phyloP scores from a whole-genome alignment of 352 stramenopile species.

The Poterioochromonas sp. region DNA sequence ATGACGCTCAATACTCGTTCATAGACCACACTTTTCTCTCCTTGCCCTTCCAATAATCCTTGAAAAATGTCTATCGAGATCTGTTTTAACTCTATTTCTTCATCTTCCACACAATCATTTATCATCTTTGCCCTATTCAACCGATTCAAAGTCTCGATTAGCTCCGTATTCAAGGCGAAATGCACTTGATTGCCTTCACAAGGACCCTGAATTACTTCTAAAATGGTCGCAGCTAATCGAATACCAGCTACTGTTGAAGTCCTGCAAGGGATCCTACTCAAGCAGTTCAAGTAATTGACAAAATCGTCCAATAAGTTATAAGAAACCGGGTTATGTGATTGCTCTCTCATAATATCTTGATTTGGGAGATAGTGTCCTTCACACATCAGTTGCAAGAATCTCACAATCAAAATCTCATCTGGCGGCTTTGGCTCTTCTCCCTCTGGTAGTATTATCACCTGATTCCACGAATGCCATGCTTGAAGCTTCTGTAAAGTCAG shows the following conservation, averaged over 20 bases:
- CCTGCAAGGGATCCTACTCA: constrained; percentile 39
- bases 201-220: constrained; percentile 46
- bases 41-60: constrained; percentile 44
- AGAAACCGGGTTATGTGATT: constrained; percentile 34
- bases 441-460: constrained; percentile 29
- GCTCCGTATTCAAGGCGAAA: constrained; percentile 43
- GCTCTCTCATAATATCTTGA: constrained; percentile 44
- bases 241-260: constrained; percentile 37
- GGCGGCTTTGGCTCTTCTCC: constrained; percentile 39
- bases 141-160: constrained; percentile 46
- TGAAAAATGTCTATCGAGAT: constrained; percentile 43
- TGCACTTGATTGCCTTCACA: constrained; percentile 44
- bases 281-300: constrained; percentile 39
- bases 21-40: constrained; percentile 37
- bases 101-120: constrained; percentile 39
- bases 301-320: constrained; percentile 45
- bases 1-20: constrained; percentile 44
- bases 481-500: constrained; percentile 28
- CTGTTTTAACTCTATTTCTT: constrained; percentile 44
- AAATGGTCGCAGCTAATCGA: constrained; percentile 36
- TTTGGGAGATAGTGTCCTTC: constrained; percentile 43
- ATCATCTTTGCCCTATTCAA: constrained; percentile 40
- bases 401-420: constrained; percentile 41
- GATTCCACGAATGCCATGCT: constrained; percentile 28
- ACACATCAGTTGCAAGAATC: constrained; percentile 44